These are phyloP conservation scores for Thielaviopsis euricoi DNA, from an alignment of 2,329 filamentous ascomycete species.

Conservation along the genomic window DNA sequence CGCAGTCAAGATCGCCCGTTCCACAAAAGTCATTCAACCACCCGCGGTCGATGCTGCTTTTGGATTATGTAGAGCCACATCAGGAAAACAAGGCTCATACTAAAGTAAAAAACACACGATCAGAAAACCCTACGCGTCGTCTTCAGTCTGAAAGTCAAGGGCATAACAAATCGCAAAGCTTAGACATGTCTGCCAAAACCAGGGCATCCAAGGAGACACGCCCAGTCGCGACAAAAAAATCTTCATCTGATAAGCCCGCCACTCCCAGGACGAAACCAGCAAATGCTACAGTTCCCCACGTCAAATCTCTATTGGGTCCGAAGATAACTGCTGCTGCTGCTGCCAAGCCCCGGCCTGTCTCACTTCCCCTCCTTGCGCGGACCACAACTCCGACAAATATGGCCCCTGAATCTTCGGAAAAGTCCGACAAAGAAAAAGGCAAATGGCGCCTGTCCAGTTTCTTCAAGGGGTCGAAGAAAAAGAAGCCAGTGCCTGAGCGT, in stretches of 20 bases:
- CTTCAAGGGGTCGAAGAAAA: not conserved
- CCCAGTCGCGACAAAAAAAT: not conserved
- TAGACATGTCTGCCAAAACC: not conserved
- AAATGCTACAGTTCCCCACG: not conserved
- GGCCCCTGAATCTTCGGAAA: not conserved
- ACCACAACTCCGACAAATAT: not conserved
- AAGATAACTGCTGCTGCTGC: no score
- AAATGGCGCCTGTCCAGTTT: conserved; percentile 4
- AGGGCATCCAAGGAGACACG: not conserved
- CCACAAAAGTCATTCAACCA: not conserved
- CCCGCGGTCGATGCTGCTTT: not conserved
- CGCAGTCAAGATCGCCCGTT: not conserved
- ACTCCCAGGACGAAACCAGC: not conserved
- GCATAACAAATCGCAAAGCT: not conserved
- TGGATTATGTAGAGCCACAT: not conserved
- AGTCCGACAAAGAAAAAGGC: not conserved
- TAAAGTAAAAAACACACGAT: not conserved
- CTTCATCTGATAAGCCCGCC: no score
- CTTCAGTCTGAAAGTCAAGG: not conserved
- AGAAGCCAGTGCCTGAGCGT: not conserved
- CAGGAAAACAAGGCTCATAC: not conserved
- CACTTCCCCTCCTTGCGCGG: not conserved
- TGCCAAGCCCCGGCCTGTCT: conserved; percentile 1
- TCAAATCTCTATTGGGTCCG: not conserved
- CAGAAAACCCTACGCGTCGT: not conserved